Base-by-base conservation (phyloP, 495 filamentous ascomycete species). In the Penicillium riverlandense region DNA sequence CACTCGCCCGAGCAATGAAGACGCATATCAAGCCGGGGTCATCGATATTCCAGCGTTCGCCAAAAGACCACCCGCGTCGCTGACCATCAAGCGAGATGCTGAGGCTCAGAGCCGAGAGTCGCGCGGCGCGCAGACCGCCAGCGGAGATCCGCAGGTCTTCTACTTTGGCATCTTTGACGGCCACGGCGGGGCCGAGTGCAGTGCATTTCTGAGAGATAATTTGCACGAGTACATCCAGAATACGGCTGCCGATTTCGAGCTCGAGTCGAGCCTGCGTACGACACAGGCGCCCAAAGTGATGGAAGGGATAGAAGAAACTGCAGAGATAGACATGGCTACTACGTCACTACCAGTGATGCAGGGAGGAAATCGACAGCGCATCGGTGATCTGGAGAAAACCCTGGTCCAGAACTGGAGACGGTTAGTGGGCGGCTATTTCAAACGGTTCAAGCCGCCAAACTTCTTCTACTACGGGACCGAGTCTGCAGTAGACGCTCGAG, bases 121-220 rank as follows among this genome's bases (percentile, higher is more conserved):
- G 65, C 59, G 62, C 6, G 78, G 72, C 9, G 86, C 87, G 12
- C 81, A 86, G 43, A 83, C 80, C 38, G 78, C 85, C 4, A 85
- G 79, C 50, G 90, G 89, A 7, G 90, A 96, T 60, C 90, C 90
- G 7, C 90, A 96, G 57, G 85, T 96, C 7, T 98, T 98, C 64
- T 98, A 97, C 62, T 98, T 95, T 66, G 88, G 78, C 2, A 82
- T 97, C 0, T 98, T 97, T 55, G 92, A 98, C 68, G 92, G 92
- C 14, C 92, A 98, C 70, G 92, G 92, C 14, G 92, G 92, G 12
- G 76, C 70, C 29, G 87, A 96, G 54, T 97, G 92, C 58, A 91
- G 86, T 58, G 78, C 79, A 12, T 97, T 94, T 49, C 65, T 96
- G 40, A 80, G 84, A 45, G 85, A 96, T 38, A 72, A 82, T 41